A percentile compares a stretch with the other conserved stretches of the same genome.
Conservation (phyloP, 2,329 filamentous ascomycete genomes). For the Colletotrichum camelliae region DNA sequence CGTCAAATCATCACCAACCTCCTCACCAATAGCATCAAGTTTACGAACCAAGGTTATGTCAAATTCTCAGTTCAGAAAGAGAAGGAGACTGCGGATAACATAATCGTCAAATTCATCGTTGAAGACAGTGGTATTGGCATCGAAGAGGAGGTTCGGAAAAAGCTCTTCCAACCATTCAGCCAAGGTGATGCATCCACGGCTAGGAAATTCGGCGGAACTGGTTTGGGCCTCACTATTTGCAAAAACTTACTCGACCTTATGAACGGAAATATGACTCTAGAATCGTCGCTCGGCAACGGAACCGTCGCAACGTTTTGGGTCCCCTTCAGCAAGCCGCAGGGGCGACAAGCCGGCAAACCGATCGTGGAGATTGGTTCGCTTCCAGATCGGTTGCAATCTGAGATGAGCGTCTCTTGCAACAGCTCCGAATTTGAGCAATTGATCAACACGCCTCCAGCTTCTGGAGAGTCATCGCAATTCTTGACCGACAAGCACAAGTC, state of each 20-base stretch:
- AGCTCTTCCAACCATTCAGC: constrained; percentile 80
- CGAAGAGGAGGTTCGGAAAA: constrained; percentile 75
- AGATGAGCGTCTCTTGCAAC: constrained; percentile 69
- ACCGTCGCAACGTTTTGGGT: constrained; percentile 81
- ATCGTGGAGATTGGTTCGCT: constrained; percentile 68
- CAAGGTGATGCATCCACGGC: constrained; percentile 84
- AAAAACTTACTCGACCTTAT: constrained; percentile 83
- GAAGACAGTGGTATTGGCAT: constrained; percentile 85
- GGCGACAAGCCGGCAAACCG: constrained; percentile 37
- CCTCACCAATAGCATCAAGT: constrained; percentile 79
- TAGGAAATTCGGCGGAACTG: constrained; percentile 79
- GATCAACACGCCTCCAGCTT: constrained; percentile 45
- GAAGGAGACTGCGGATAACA: constrained; percentile 66
- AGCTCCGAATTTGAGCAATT: constrained; percentile 67
- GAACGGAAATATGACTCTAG: constrained; percentile 75
- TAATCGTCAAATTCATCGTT: constrained; percentile 74
- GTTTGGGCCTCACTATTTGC: constrained; percentile 79
- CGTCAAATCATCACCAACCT: constrained; percentile 85
- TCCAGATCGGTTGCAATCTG: constrained; percentile 70
- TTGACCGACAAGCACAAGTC: constrained; percentile 28
- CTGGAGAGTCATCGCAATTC: constrained; percentile 17
- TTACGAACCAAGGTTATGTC: constrained; percentile 72
- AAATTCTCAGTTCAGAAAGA: constrained; percentile 69
- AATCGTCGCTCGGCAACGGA: constrained; percentile 70
- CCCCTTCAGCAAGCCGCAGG: constrained; percentile 75